These are phyloP conservation scores for Phycomyces nitens DNA, from an alignment of 192 early-diverging fungal species.

Conservation along the genomic window DNA sequence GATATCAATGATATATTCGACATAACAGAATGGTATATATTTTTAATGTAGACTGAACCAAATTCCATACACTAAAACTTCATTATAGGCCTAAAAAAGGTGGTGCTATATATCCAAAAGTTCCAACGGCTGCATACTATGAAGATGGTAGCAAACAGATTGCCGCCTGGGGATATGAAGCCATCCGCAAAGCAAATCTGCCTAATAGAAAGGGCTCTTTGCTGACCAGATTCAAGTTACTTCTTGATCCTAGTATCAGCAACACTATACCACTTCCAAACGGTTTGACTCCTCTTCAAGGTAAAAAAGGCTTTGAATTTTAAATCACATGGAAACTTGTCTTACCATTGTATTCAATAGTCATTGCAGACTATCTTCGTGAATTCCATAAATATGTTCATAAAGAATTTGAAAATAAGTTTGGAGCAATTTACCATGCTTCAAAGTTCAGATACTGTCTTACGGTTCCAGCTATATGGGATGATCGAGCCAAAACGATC, in stretches of 20 bases:
- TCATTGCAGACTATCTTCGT: constrained; percentile 11
- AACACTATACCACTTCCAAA: neutral
- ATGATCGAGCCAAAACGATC: constrained; percentile 37
- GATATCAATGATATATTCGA: constrained; percentile 33
- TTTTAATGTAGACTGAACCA: too few relatives aligned
- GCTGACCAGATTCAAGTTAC: neutral
- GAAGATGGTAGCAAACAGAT: constrained; percentile 22
- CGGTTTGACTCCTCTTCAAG: neutral
- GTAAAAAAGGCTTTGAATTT: too few relatives aligned
- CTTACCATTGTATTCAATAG: constrained; percentile 2
- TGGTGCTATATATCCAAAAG: constrained; percentile 26
- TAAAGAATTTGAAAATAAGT: neutral
- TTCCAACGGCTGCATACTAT: constrained; percentile 37
- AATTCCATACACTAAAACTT: too few relatives aligned
- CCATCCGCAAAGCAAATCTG: constrained; percentile 29
- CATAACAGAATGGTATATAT: constrained; percentile 46
- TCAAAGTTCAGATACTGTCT: constrained; percentile 26
- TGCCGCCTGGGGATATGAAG: constrained; percentile 38
- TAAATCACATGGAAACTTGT: neutral
- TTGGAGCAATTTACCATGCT: neutral
- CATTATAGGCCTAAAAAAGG: constrained; percentile 4
- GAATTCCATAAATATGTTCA: constrained; percentile 8
- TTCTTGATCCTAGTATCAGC: neutral
- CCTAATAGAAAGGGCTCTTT: constrained; percentile 27
- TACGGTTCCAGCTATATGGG: constrained; percentile 54